Base-by-base conservation (phyloP, 2,329 filamentous ascomycete species). In the Claviceps pazoutovae region DNA sequence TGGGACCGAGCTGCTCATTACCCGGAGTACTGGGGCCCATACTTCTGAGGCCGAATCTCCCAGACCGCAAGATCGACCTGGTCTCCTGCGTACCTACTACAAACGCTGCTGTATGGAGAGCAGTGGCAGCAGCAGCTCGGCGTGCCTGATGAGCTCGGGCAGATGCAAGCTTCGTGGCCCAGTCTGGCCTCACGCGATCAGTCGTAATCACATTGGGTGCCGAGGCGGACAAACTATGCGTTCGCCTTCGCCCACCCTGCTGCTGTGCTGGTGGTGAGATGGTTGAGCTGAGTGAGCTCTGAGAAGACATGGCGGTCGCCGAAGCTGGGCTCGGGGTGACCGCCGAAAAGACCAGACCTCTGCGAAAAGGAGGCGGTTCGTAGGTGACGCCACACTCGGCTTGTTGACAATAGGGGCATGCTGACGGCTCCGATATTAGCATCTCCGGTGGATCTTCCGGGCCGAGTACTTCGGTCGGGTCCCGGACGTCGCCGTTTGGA, bases 341-440 rank as follows among this genome's bases (percentile, higher is more conserved):
- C 1, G 75, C 70, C 1, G 80, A 75, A 64, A 91, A 91, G 1
- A 79, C 73, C 36, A 98, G 69, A 1, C 93, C 93, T 56, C 90
- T 78, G 23, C 89, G 83, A 71, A 97, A 97, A 0, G 87, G 82
- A 2, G 93, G 93, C 13, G 89, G 78, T 4, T 91, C 82, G 65
- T 96, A 98, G 0, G 88, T 95, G n/a, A 98, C 86, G 46, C 93
- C 93, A 63, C 97, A 96, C 57, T 98, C 91, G 1, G 88, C 82
- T 59, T 93, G 88, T 49, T 93, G 88, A 66, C 93, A 98, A 67
- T 96, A 98, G 0, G 93, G 93, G 64, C 93, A 98, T 23, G 84
- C 81, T 1, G 93, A 88, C 2, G 93, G 87, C 62, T 97, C 91
- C 6, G 90, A 96, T 1, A 95, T 84, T 16, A 98, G 75, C 64